Evolutionary conservation across 257 asterid species (phyloP).

Genomic region (Cynanchum wilfordii): DNA sequence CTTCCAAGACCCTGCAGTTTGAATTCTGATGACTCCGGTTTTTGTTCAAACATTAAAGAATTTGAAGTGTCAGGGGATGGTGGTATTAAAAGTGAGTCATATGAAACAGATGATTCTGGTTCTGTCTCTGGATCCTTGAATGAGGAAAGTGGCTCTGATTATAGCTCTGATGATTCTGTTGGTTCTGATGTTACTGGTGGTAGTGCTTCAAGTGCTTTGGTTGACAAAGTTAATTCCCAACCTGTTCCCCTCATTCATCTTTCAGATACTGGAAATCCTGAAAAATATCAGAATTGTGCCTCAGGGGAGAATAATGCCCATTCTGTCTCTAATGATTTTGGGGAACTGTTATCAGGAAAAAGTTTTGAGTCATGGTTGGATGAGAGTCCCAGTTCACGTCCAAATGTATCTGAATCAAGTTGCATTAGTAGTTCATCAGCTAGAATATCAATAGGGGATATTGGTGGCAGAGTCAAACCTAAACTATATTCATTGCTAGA

Average conservation of each 20-base stretch:
- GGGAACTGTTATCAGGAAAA: conserved; percentile 66
- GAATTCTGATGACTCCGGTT: conserved; percentile 34
- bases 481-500: conserved; percentile 58
- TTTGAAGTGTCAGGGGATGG: conserved; percentile 25
- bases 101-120: conserved; percentile 53
- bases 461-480: conserved; percentile 66
- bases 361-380: conserved; percentile 92
- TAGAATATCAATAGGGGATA: conserved; percentile 79
- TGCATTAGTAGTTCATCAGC: conserved; percentile 57
- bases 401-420: conserved; percentile 36
- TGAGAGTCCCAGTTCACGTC: conserved; percentile 57
- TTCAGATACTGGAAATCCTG: conserved; percentile 57
- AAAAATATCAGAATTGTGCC: conserved; percentile 29
- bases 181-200: conserved; percentile 48
- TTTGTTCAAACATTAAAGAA: conserved; percentile 25
- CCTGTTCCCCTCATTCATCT: conserved; percentile 56
- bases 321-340: conserved; percentile 47
- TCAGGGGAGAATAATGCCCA: conserved; percentile 27
- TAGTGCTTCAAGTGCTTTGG: conserved; percentile 38
- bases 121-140: conserved; percentile 62
- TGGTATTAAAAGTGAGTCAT: conserved; percentile 34
- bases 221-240: conserved; percentile 39
- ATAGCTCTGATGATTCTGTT: conserved; percentile 61
- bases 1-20: conserved; percentile 90
- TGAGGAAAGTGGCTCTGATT: conserved; percentile 69